Conservation (phyloP, 805 yeast genomes). For the Kodamaea restingae region DNA sequence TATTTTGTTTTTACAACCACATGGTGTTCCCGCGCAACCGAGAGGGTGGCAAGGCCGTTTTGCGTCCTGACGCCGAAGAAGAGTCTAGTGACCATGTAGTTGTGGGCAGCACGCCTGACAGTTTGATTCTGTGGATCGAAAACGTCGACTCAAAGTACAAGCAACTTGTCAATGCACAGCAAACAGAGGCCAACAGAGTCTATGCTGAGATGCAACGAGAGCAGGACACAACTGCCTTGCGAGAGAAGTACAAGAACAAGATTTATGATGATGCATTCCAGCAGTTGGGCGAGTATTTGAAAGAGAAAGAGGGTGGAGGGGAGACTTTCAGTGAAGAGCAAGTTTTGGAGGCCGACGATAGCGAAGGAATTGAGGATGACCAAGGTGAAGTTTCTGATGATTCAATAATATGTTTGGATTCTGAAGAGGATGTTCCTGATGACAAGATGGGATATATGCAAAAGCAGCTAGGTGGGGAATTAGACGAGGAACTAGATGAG, state of each 20-base stretch:
- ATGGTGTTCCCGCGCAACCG: no score
- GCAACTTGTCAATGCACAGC: slow-evolving; percentile 17
- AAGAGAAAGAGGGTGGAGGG: no score
- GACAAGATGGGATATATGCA: no score
- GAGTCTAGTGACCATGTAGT: background rate
- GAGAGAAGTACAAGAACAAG: slow-evolving; percentile 16
- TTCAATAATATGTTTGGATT: slow-evolving; percentile 3
- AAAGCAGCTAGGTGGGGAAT: no score
- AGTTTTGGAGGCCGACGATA: background rate
- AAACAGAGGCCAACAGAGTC: slow-evolving; percentile 15
- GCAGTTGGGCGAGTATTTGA: slow-evolving; percentile 15
- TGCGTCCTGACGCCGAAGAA: background rate
- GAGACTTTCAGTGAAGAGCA: no score
- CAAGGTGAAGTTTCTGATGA: background rate
- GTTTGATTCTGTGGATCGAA: slow-evolving; percentile 24
- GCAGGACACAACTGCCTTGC: slow-evolving; percentile 17
- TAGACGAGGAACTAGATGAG: slow-evolving; percentile 2
- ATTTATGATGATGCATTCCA: slow-evolving; percentile 26
- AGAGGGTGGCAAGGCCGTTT: background rate
- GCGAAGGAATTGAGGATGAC: background rate
- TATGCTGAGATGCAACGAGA: slow-evolving; percentile 1
- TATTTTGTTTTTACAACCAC: no score
- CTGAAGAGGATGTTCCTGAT: slow-evolving; percentile 9
- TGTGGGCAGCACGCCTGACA: no score
- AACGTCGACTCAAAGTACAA: slow-evolving; percentile 19